Base-by-base conservation (phyloP, 805 yeast genomes). In the Candida gorgasii region DNA sequence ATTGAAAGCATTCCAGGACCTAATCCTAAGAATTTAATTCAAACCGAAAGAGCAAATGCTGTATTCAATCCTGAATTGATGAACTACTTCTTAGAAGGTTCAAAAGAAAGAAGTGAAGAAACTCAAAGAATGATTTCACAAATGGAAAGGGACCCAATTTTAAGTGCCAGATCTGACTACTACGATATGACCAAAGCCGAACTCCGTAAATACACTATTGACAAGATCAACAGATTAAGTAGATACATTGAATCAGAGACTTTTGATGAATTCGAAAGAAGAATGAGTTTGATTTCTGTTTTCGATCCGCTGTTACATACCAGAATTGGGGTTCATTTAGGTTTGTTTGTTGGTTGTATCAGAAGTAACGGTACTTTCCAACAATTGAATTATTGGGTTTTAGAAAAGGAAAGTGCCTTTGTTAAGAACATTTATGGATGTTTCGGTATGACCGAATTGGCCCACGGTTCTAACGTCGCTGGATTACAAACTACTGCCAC, bases 251-350 rank as follows among this genome's bases (percentile, higher is more conserved):
- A 78, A 67, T 66, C 38, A 45, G 71, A 62, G 58, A 52, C 65
- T 20, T 64, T 68, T 44, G 73, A 75, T 29, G 65, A 62, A 29
- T 83, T 84, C 57, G 80, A 80, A 60, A 73, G 77, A 51, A 69
- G 90, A 56, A 67, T 84, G 52, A 75, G 81, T 23, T 50, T 82
- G 43, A 62, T 83, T 24, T 80, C 82, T 13, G 69, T 82, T 26
- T 74, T 82, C 47, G 97, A 92, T 62, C 95, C 96, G n/a, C 83
- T 82, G 51, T 69, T 86, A 35, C 80, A 82, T 40, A 92, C 97
- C 27, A 78, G 98, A 54, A 64, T 87, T 37, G 97, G 96, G 27
- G 90, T 90, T 41, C 96, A 90, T 69, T 72, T 84, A 50, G 97
- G 96, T 2, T 73, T 90, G 43, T 92, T 92, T 60, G 73, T 88